Percentiles rank a stretch among this genome's conserved stretches.
Evolutionary conservation across 139 green algal species (phyloP).

Genomic region (Chlamydomonas sphaeroides): DNA sequence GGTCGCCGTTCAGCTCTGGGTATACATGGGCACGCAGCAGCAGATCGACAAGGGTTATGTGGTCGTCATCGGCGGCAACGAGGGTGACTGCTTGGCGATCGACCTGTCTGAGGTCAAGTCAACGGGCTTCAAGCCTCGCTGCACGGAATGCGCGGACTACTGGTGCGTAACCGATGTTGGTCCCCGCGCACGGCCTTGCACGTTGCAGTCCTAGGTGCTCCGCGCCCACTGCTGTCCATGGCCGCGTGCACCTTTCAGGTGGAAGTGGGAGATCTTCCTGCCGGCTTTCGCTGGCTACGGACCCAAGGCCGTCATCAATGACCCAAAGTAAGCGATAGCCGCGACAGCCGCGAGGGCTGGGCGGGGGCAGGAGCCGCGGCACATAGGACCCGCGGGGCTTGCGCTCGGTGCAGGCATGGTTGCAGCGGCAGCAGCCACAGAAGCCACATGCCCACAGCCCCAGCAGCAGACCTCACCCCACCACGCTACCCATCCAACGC

Average conservation of each 20-base stretch:
- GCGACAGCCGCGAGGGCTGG: no score
- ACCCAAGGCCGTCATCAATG: conserved; percentile 1
- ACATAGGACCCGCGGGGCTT: no score
- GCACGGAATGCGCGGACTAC: conserved; percentile 2
- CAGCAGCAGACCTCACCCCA: no score
- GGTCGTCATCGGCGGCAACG: neutral
- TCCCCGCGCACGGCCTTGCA: no score
- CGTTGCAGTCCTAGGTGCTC: neutral
- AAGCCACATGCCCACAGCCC: no score
- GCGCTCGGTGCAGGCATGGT: no score
- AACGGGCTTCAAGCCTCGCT: conserved; percentile 19
- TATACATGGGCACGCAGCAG: conserved; percentile 19
- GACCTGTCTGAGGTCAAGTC: conserved; percentile 11
- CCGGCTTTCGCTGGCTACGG: conserved; percentile 8
- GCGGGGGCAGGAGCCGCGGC: no score
- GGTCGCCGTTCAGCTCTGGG: conserved; percentile 25
- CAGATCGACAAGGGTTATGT: neutral
- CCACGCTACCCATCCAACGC: no score
- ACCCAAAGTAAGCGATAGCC: conserved; percentile 5
- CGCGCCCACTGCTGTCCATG: neutral
- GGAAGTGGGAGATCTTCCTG: conserved; percentile 19
- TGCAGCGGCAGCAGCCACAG: no score
- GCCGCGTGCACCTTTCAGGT: neutral
- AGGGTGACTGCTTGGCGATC: conserved; percentile 4
- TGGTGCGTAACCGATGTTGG: neutral